A percentile compares a stretch with the other conserved stretches of the same genome.
phyloP scores from a whole-genome alignment of 495 filamentous ascomycete species.

The Penicillium fimorum region DNA sequence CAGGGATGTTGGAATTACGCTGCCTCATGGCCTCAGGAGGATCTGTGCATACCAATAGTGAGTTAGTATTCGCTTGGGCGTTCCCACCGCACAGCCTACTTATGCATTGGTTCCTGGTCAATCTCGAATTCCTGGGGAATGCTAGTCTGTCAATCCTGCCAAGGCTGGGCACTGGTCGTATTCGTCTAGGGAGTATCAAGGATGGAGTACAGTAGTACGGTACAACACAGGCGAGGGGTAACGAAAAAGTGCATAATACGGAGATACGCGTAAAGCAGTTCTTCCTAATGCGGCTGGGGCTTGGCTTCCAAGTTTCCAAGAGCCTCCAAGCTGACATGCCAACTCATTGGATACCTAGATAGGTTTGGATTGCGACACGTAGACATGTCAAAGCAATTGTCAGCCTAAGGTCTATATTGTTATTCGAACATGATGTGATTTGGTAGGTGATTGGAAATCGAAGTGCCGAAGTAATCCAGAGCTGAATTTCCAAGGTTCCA shows the following conservation, averaged over 20 bases:
- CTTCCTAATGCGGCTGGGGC: not conserved
- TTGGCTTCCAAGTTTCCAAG: constrained; percentile 2
- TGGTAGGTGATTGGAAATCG: constrained; percentile 3
- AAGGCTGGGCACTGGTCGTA: constrained; percentile 4
- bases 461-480: not conserved
- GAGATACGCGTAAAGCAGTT: not conserved
- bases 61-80: not conserved
- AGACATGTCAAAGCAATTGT: not conserved
- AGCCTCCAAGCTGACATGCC: constrained; percentile 9
- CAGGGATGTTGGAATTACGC: not conserved
- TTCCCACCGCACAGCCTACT: constrained; percentile 2
- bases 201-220: not conserved
- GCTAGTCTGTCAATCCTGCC: constrained; percentile 1
- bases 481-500: not conserved
- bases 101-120: not conserved
- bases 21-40: constrained; percentile 4
- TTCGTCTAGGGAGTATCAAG: not conserved
- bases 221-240: not conserved
- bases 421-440: not conserved
- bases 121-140: constrained; percentile 6
- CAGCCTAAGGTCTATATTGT: not conserved
- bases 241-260: not conserved
- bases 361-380: not conserved
- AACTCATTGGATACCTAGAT: not conserved
- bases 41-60: not conserved